A percentile compares a stretch with the other conserved stretches of the same genome.
phyloP scores from a whole-genome alignment of 2,329 filamentous ascomycete genomes.

The Reticulascus tulasneorum region DNA sequence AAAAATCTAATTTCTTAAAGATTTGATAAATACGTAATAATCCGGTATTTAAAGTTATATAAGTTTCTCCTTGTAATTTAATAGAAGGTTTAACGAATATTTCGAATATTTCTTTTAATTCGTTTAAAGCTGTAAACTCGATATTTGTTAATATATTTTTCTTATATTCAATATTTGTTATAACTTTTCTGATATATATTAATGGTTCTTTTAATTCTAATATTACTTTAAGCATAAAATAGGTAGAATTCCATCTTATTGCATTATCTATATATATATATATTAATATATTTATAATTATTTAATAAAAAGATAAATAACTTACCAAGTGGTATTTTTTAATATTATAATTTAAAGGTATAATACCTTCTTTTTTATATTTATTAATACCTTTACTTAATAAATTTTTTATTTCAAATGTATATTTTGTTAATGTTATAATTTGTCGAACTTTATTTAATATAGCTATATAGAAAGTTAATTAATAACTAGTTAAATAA shows the following conservation, averaged over 20 bases:
- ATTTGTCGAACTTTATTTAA: not conserved
- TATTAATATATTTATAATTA: not conserved
- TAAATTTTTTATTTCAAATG: not conserved
- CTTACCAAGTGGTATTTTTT: not conserved
- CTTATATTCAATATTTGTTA: too few species aligned
- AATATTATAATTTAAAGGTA: conserved; percentile 8
- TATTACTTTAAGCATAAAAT: not conserved
- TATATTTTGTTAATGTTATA: not conserved
- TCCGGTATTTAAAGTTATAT: not conserved
- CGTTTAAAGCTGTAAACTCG: not conserved
- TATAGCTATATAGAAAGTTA: not conserved
- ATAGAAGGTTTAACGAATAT: not conserved
- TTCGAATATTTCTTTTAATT: not conserved
- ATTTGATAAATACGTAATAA: too few species aligned
- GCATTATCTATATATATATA: not conserved
- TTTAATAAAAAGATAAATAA: not conserved
- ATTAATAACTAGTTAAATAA: not conserved
- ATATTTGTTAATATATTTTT: too few species aligned
- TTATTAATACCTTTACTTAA: not conserved
- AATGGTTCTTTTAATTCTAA: not conserved
- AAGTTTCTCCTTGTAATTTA: too few species aligned
- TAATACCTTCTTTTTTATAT: too few species aligned
- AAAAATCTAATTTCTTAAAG: too few species aligned
- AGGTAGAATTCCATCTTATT: not conserved
- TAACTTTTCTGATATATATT: too few species aligned